Conservation (phyloP, 768 basidiomycete species). For the Butyriboletus loyo region DNA sequence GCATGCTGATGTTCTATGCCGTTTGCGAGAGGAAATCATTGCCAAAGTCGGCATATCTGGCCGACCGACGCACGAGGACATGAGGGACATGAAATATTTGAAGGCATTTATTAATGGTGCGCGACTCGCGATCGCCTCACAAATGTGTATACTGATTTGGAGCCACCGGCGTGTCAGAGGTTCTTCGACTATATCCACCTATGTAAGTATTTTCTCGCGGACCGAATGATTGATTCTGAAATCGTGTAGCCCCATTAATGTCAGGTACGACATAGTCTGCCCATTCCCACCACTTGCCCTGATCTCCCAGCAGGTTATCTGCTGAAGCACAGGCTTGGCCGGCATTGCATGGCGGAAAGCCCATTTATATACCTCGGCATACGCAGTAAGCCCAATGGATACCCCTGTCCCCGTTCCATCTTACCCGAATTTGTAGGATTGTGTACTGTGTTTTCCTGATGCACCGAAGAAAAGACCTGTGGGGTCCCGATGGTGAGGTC, state of each 20-base stretch:
- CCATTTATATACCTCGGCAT: slow-evolving; percentile 50
- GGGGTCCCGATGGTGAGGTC: slow-evolving; percentile 36
- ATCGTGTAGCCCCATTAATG: slow-evolving; percentile 19
- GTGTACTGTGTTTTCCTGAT: slow-evolving; percentile 29
- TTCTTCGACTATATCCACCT: slow-evolving; percentile 31
- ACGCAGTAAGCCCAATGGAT: slow-evolving; percentile 20
- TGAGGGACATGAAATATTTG: slow-evolving; percentile 61
- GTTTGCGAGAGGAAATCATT: slow-evolving; percentile 57
- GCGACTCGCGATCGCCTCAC: neutral
- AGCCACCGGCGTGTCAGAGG: slow-evolving; percentile 20
- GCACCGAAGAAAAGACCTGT: slow-evolving; percentile 39
- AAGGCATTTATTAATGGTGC: slow-evolving; percentile 64
- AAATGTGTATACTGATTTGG: neutral
- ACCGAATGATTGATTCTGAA: neutral
- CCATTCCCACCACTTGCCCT: neutral
- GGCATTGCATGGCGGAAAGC: slow-evolving; percentile 33
- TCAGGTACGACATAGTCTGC: slow-evolving; percentile 12
- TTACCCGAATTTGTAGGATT: slow-evolving; percentile 1
- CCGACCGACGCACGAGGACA: slow-evolving; percentile 52
- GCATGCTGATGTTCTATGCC: slow-evolving; percentile 45
- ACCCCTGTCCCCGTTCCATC: neutral
- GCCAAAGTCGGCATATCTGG: slow-evolving; percentile 45
- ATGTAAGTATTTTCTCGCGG: slow-evolving; percentile 15
- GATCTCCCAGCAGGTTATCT: slow-evolving; percentile 11
- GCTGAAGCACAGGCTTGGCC: slow-evolving; percentile 21